A percentile compares a stretch with the other conserved stretches of the same genome.
phyloP scores from a whole-genome alignment of 2,329 filamentous ascomycete genomes.

The Neophaeococcomyces mojaviensis region DNA sequence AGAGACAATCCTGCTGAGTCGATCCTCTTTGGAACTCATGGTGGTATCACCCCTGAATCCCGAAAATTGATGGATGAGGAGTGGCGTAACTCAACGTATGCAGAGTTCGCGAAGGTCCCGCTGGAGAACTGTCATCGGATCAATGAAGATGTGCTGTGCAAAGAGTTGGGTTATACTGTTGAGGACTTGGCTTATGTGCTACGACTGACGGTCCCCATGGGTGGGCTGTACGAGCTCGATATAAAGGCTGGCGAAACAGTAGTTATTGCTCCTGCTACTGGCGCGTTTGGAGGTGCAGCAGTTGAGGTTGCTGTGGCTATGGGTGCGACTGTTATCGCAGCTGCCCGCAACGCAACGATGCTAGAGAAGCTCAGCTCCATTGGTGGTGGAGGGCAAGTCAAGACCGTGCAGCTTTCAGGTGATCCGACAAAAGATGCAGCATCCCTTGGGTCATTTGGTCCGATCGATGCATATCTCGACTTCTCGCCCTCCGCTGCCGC shows the following conservation, averaged over 20 bases:
- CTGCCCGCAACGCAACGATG: constrained; percentile 39
- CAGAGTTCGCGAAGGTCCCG: constrained; percentile 30
- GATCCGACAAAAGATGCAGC: constrained; percentile 32
- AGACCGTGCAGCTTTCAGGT: constrained; percentile 36
- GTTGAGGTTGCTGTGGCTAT: constrained; percentile 44
- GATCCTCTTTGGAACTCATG: constrained; percentile 26
- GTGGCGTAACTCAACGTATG: constrained; percentile 33
- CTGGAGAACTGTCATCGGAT: constrained; percentile 31
- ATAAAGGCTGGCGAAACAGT: constrained; percentile 43
- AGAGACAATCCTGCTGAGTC: constrained; percentile 37
- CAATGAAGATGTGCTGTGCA: constrained; percentile 28
- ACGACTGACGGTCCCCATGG: constrained; percentile 21
- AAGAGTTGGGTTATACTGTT: constrained; percentile 11
- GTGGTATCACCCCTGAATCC: constrained; percentile 25
- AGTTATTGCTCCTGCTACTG: constrained; percentile 45
- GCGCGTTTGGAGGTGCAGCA: constrained; percentile 42
- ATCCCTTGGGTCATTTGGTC: constrained; percentile 26
- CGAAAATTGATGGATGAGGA: constrained; percentile 29
- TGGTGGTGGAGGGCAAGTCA: constrained; percentile 23
- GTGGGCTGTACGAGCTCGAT: constrained; percentile 37
- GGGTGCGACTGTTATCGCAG: constrained; percentile 47
- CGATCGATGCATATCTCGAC: constrained; percentile 42
- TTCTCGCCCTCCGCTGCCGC: constrained; percentile 35
- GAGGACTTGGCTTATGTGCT: neutral
- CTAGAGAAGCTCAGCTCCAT: constrained; percentile 30